These are phyloP conservation scores for Suillus luteus DNA, from an alignment of 768 basidiomycete genomes.

Conservation along the genomic window DNA sequence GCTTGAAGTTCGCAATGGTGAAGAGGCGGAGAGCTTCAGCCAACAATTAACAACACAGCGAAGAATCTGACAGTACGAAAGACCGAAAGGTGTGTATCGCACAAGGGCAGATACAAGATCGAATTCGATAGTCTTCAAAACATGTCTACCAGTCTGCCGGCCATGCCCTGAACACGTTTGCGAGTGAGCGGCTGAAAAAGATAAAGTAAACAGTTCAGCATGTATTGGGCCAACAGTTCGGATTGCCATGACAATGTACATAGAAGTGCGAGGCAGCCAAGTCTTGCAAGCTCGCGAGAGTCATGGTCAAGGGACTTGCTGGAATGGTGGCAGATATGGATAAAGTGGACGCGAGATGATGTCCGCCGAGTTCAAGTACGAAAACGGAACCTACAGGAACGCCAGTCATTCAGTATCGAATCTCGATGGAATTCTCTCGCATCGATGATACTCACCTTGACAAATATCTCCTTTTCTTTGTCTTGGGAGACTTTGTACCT, in stretches of 20 bases:
- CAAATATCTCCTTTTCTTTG: background rate
- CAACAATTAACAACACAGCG: background rate
- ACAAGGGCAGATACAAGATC: background rate
- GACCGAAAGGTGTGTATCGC: background rate
- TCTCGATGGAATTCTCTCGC: background rate
- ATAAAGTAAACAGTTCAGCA: background rate
- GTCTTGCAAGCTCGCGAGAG: background rate
- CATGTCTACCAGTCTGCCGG: background rate
- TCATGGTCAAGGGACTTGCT: background rate
- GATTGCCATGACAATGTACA: background rate
- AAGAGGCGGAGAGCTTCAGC: background rate
- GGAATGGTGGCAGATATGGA: background rate
- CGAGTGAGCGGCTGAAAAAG: background rate
- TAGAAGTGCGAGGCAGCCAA: background rate
- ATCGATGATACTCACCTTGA: background rate
- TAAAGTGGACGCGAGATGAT: background rate
- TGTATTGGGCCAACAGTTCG: background rate
- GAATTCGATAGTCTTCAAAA: background rate
- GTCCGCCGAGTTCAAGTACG: background rate
- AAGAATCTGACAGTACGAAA: background rate
- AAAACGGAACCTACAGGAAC: background rate
- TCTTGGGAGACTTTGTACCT: background rate
- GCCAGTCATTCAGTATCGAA: background rate
- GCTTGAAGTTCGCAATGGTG: background rate
- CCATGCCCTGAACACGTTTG: background rate